phyloP scores from a whole-genome alignment of 2,329 filamentous ascomycete species.

The Diplodia intermedia region DNA sequence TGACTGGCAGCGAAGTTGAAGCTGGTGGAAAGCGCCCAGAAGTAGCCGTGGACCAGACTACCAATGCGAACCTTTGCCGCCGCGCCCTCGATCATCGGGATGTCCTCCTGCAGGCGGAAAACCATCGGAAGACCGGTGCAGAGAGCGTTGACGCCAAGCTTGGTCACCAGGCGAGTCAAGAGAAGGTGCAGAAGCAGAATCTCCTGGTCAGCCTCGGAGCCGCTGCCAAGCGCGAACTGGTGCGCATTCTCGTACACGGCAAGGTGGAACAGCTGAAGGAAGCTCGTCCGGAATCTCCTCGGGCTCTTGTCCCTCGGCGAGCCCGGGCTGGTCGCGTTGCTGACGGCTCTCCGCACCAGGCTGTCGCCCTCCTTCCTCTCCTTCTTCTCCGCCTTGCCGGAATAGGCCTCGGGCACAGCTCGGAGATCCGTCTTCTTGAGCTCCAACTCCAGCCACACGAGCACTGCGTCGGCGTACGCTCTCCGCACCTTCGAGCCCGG shows the following conservation, averaged over 20 bases:
- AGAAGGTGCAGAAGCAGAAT: conserved; percentile 79
- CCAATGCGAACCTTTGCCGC: conserved; percentile 79
- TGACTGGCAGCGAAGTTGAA: conserved; percentile 76
- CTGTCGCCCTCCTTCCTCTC: conserved; percentile 48
- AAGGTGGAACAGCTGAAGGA: conserved; percentile 82
- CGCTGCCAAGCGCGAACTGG: conserved; percentile 64
- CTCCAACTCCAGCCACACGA: conserved; percentile 86
- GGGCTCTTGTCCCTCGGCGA: conserved; percentile 36
- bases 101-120: conserved; percentile 84
- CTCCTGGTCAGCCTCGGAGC: conserved; percentile 59
- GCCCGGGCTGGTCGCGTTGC: conserved; percentile 22
- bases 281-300: conserved; percentile 67
- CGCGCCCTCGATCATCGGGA: conserved; percentile 67
- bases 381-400: conserved; percentile 50
- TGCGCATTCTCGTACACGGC: conserved; percentile 88
- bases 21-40: conserved; percentile 78
- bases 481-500: conserved; percentile 77
- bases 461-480: conserved; percentile 82
- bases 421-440: conserved; percentile 71
- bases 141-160: conserved; percentile 81
- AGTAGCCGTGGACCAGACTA: conserved; percentile 86
- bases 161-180: conserved; percentile 74
- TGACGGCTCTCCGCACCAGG: conserved; percentile 50
- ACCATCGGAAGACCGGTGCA: conserved; percentile 87
- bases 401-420: conserved; percentile 63